Conservation (phyloP, 805 yeast genomes). For the Pichia thaimueangensis region DNA sequence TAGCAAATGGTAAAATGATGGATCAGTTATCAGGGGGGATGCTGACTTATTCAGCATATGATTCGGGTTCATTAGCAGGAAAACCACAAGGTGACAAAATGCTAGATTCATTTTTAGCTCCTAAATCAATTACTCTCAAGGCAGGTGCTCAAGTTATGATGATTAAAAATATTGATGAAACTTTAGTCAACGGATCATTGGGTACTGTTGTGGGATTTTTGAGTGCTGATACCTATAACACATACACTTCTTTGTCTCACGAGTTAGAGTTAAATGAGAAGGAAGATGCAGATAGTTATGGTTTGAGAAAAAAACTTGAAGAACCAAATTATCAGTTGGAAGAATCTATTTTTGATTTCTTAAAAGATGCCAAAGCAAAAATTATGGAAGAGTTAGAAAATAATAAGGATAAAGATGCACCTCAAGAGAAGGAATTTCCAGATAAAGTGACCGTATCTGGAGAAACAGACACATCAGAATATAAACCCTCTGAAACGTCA, state of each 20-base stretch:
- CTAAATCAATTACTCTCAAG: constrained; percentile 49
- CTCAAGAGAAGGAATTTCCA: neutral
- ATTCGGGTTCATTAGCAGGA: constrained; percentile 44
- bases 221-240: constrained; percentile 41
- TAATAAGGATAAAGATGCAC: neutral
- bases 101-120: constrained; percentile 56
- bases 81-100: constrained; percentile 37
- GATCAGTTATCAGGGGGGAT: constrained; percentile 38
- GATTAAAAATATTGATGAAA: constrained; percentile 66
- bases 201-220: constrained; percentile 51
- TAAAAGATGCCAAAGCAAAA: neutral
- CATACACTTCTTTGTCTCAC: constrained; percentile 10
- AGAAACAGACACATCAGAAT: neutral
- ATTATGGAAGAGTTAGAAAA: neutral
- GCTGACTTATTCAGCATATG: constrained; percentile 42
- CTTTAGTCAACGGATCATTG: constrained; percentile 69
- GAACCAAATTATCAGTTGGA: neutral
- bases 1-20: constrained; percentile 51
- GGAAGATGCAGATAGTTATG: constrained; percentile 5
- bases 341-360: constrained; percentile 10
- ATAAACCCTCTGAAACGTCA: neutral
- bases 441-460: neutral
- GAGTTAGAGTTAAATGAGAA: constrained; percentile 14
- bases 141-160: constrained; percentile 80
- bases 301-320: neutral